Evolutionary conservation across 495 filamentous ascomycete genomes (phyloP), one percentile per base, ranked within the genome.

Genomic region (Penicillium atrosanguineum): DNA sequence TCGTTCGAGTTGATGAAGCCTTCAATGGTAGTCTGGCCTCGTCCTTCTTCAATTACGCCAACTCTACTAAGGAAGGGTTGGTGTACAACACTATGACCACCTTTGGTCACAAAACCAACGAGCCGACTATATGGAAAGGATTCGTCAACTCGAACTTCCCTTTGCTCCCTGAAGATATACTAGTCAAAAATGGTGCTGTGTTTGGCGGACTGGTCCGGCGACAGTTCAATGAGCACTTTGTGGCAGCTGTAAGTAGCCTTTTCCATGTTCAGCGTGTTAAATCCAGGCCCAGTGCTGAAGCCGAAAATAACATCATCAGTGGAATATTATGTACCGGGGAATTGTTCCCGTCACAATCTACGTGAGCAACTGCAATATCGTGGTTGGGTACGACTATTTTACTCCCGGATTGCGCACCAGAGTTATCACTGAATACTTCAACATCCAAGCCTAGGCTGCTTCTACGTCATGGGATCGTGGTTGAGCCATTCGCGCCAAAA

Each of bases 301-400:
- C 40, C 26, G 34, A 49, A 6, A 28, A 43, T 37, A 34, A 49
- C 39, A 16, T 21, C 21, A 15, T 45, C 21, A 59, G 65, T 68
- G 65, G 63, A 52, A 55, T 40, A 61, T 68, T 37, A 46, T 66
- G 52, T 68, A 66, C 44, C 52, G 56, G 46, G 57, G 50, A 15
- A 50, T 28, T 5, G 45, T 67, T 40, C 65, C 65, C 6, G 59
- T 64, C 1, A 67, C 64, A 7, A 55, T 67, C 16, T 67, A 58
- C 38, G 61, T 69, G 4, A 56, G 60, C 50, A 44, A 28, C 28
- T 61, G 56, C 48, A 46, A 53, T 39, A 25, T 64, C 28, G 44
- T 69, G 20, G 63, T 64, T 29, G 65, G 63, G 2, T 67, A 69
- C 34, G 61, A 69, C 49, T 69, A 64, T 36, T 66, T 67, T 52